A percentile compares a stretch with the other conserved stretches of the same genome.
These are phyloP conservation scores for Blastomyces silverae DNA, from an alignment of 2,329 filamentous ascomycete species.

Conservation along the genomic window DNA sequence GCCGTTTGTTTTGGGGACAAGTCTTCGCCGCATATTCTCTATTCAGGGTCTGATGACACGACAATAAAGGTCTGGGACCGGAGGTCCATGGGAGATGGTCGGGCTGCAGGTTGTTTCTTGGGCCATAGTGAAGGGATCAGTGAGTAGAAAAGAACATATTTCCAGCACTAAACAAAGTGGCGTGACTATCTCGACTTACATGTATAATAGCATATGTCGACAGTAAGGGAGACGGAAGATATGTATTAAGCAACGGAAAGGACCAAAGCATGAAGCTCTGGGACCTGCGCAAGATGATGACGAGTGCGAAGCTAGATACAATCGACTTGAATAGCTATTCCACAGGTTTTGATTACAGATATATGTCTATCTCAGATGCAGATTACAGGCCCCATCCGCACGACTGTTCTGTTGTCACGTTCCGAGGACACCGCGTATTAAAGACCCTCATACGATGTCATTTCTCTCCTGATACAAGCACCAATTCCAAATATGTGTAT, in stretches of 20 bases:
- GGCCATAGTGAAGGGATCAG: conserved; percentile 50
- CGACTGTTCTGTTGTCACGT: conserved; percentile 90
- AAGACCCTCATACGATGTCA: conserved; percentile 91
- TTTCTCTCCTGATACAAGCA: conserved; percentile 80
- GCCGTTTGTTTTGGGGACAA: conserved; percentile 93
- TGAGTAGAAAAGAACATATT: not conserved
- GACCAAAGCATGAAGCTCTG: conserved; percentile 97
- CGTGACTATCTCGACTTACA: not conserved
- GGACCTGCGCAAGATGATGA: conserved; percentile 87
- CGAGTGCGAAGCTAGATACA: conserved; percentile 52
- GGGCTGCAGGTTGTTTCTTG: conserved; percentile 58
- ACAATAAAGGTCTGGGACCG: conserved; percentile 96
- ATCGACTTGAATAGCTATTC: conserved; percentile 50
- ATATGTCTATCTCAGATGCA: conserved; percentile 48
- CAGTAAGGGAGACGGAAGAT: conserved; percentile 81
- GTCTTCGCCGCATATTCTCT: conserved; percentile 83
- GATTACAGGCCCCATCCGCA: conserved; percentile 61
- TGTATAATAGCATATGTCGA: conserved; percentile 54
- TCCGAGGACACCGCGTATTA: conserved; percentile 80
- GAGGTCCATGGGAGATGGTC: conserved; percentile 57
- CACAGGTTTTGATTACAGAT: conserved; percentile 58
- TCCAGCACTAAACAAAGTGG: not conserved
- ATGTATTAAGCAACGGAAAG: conserved; percentile 89
- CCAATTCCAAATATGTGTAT: conserved; percentile 88
- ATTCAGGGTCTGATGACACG: conserved; percentile 90